A percentile compares a stretch with the other conserved stretches of the same genome.
Evolutionary conservation across 1,284 basidiomycete species (phyloP).

Genomic region (Rhizoctonia solani): DNA sequence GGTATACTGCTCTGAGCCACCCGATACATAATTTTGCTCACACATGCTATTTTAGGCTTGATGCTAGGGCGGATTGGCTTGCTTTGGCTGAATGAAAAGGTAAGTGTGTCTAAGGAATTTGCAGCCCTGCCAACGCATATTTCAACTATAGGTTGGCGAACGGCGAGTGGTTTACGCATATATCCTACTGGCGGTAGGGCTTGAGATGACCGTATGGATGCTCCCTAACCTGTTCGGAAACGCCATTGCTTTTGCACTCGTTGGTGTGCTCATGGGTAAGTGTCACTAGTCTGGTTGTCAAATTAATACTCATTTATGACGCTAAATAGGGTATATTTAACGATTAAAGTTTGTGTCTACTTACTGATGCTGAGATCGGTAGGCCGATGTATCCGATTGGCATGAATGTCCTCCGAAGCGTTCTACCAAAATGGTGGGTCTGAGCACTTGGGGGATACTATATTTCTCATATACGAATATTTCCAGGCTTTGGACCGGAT

Average conservation of each 20-base stretch:
- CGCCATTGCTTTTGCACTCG: conserved; percentile 48
- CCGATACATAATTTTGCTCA: background rate
- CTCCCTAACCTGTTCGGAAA: conserved; percentile 46
- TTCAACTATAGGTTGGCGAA: conserved; percentile 55
- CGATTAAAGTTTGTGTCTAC: background rate
- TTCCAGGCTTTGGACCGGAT: conserved; percentile 3
- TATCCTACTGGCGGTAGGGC: conserved; percentile 53
- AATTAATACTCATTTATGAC: background rate
- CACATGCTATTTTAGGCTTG: conserved; percentile 49
- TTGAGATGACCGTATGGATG: conserved; percentile 51
- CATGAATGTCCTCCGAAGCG: background rate
- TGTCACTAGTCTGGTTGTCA: background rate
- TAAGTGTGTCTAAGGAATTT: conserved; percentile 41
- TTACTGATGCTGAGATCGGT: background rate
- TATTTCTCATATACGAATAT: background rate
- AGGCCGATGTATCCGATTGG: conserved; percentile 10
- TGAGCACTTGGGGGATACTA: background rate
- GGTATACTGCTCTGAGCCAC: too few species aligned
- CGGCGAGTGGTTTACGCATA: conserved; percentile 59
- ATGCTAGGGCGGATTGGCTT: conserved; percentile 60
- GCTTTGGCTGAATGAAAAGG: conserved; percentile 62
- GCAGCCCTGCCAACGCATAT: background rate
- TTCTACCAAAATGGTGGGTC: conserved; percentile 7
- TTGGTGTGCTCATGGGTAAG: conserved; percentile 43
- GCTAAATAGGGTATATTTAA: background rate